Conservation (phyloP, 2,329 filamentous ascomycete genomes). For the Aspergillus cejpii region DNA sequence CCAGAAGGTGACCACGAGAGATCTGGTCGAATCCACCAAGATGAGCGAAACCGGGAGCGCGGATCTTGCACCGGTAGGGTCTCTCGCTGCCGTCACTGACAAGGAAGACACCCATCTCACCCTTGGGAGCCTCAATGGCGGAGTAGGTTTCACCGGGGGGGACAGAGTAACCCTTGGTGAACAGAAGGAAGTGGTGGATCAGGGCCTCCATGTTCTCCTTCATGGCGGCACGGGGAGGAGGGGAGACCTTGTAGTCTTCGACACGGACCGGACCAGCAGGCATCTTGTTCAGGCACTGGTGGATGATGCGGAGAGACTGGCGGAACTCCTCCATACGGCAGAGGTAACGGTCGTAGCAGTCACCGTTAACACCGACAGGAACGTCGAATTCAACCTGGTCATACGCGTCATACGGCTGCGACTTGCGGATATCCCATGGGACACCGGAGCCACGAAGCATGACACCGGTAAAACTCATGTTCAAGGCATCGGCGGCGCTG, state of each 20-base stretch:
- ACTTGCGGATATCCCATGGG: constrained; percentile 95
- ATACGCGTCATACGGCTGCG: constrained; percentile 94
- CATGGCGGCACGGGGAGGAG: constrained; percentile 94
- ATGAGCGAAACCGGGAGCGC: constrained; percentile 94
- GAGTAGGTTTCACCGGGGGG: constrained; percentile 97
- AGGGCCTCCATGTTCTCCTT: constrained; percentile 99
- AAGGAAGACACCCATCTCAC: constrained; percentile 96
- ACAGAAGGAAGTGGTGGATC: constrained; percentile 98
- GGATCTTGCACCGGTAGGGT: constrained; percentile 95
- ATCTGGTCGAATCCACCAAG: constrained; percentile 91
- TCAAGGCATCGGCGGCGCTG: constrained; percentile 84
- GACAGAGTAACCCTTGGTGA: constrained; percentile 96
- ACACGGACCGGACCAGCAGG: constrained; percentile 87
- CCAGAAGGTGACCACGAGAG: constrained; percentile 82
- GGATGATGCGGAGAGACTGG: constrained; percentile 94
- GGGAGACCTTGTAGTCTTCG: constrained; percentile 97
- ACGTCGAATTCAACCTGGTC: constrained; percentile 98
- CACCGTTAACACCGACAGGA: constrained; percentile 89
- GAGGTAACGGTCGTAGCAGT: constrained; percentile 98
- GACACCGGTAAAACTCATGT: constrained; percentile 92
- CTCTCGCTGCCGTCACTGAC: constrained; percentile 95
- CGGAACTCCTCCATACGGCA: constrained; percentile 99
- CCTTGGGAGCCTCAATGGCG: constrained; percentile 98
- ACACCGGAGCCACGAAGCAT: constrained; percentile 97
- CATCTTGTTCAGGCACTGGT: constrained; percentile 99